phyloP scores from a whole-genome alignment of 805 yeast species.

The Clavispora santaluciae region DNA sequence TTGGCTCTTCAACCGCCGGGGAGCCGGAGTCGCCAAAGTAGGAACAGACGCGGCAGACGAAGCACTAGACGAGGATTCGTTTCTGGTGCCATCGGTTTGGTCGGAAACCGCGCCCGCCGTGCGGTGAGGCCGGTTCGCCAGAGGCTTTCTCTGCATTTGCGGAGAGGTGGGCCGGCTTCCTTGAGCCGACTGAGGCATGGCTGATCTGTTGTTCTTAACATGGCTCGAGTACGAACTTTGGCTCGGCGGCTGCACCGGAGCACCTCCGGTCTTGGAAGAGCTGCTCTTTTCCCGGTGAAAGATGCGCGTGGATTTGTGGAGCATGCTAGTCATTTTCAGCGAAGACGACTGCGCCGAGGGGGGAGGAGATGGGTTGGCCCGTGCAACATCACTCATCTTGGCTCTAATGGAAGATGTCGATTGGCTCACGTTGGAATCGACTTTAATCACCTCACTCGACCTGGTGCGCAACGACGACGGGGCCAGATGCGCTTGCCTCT shows the following conservation, averaged over 20 bases:
- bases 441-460: not conserved
- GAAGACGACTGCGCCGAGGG: not conserved
- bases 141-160: not conserved
- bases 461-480: not conserved
- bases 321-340: slow-evolving; percentile 8
- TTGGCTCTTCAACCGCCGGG: not conserved
- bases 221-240: slow-evolving; percentile 29
- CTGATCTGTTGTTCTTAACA: slow-evolving; percentile 28
- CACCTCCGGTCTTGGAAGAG: slow-evolving; percentile 3
- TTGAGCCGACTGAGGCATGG: not conserved
- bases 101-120: not conserved
- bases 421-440: not conserved
- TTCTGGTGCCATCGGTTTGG: not conserved
- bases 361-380: too few species aligned
- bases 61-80: not conserved
- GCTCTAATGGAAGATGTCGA: not conserved
- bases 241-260: not conserved
- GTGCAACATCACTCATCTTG: too few species aligned
- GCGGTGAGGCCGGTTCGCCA: not conserved
- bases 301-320: slow-evolving; percentile 12
- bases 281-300: slow-evolving; percentile 7
- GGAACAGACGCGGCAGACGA: not conserved
- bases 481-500: not conserved
- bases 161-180: slow-evolving; percentile 6
- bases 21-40: not conserved